Evolutionary conservation across 1,284 basidiomycete genomes (phyloP).

Genomic region (Ustilago esculenta): DNA sequence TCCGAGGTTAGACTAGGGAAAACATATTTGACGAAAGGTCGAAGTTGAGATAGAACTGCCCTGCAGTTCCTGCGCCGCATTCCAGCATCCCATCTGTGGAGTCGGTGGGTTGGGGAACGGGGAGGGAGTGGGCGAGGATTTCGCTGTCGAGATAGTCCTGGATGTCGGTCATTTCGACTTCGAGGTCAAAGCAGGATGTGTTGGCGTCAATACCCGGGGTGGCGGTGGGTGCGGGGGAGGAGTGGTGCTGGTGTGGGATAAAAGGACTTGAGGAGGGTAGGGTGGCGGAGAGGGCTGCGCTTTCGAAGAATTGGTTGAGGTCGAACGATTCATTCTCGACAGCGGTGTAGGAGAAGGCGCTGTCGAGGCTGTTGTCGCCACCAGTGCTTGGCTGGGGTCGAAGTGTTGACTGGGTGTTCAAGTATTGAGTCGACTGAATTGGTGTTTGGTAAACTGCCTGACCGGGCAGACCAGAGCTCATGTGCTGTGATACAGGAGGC

Average conservation of each 20-base stretch:
- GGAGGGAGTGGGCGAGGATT: constrained; percentile 1
- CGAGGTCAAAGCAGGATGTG: constrained; percentile 4
- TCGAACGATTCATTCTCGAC: constrained; percentile 1
- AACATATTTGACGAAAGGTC: constrained; percentile 18
- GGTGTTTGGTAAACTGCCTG: no score
- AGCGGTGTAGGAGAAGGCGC: neutral
- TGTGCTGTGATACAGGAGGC: neutral
- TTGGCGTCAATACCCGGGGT: neutral
- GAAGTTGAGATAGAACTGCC: constrained; percentile 25
- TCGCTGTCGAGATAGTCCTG: constrained; percentile 8
- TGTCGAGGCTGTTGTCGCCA: neutral
- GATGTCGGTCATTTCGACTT: constrained; percentile 21
- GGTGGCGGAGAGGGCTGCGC: neutral
- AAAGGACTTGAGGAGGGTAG: neutral
- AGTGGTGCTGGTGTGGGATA: constrained; percentile 1
- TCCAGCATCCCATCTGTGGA: neutral
- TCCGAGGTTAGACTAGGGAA: neutral
- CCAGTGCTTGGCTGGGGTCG: neutral
- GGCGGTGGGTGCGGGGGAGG: neutral
- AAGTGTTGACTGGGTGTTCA: no score
- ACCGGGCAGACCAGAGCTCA: neutral
- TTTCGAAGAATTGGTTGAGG: constrained; percentile 10
- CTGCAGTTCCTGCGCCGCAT: neutral
- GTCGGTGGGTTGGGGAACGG: no score
- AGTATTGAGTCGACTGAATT: no score